phyloP scores from a whole-genome alignment of 257 asterid genomes.

The Coffea eugenioides region DNA sequence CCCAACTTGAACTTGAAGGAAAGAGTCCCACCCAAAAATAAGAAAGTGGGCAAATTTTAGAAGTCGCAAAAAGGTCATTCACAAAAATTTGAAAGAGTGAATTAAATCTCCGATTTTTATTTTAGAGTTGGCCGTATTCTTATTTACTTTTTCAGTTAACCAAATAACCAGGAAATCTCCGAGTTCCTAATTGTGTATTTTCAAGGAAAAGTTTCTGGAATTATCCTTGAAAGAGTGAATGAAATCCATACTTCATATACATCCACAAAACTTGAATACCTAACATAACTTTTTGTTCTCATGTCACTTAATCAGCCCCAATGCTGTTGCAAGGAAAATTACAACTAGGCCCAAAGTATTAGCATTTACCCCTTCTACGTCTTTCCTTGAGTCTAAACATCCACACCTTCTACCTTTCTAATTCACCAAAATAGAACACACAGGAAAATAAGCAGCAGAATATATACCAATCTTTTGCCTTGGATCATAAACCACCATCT shows the following conservation, averaged over 20 bases:
- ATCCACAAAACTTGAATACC: conserved; percentile 1
- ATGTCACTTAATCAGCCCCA: background rate
- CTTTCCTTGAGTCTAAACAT: background rate
- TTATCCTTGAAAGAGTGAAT: background rate
- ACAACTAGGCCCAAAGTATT: background rate
- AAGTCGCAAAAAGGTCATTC: background rate
- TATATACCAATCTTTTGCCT: conserved; percentile 63
- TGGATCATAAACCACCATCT: conserved; percentile 65
- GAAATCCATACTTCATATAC: background rate
- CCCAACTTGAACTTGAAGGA: background rate
- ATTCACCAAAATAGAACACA: background rate
- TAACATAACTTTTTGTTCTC: background rate
- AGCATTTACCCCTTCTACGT: background rate
- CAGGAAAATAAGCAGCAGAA: background rate
- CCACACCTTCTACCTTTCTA: background rate
- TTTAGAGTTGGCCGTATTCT: background rate
- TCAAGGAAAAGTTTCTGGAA: background rate
- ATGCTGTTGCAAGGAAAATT: conserved; percentile 2
- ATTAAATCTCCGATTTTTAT: no score
- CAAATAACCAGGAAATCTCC: background rate
- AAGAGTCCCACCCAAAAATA: background rate
- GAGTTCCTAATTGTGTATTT: background rate
- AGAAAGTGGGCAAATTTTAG: background rate
- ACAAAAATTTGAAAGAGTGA: background rate
- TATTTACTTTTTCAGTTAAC: background rate